Conservation (phyloP, 2,329 filamentous ascomycete species). For the Sarocladium kiliense region DNA sequence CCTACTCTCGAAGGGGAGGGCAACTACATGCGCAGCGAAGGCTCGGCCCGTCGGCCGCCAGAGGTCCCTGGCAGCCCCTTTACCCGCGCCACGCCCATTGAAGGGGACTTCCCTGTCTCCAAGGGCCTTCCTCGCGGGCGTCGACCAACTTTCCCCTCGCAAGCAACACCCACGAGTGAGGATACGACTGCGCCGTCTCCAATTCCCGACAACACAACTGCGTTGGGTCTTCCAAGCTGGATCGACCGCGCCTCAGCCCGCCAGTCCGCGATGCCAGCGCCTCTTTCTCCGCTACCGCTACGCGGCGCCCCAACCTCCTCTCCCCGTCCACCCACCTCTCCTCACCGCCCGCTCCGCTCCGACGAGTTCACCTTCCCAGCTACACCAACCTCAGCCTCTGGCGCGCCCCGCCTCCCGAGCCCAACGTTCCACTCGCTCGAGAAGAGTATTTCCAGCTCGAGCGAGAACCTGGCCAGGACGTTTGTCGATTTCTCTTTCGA, state of each 20-base stretch:
- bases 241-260: constrained; percentile 23
- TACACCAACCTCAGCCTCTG: constrained; percentile 7
- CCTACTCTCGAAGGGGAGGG: constrained; percentile 16
- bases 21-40: constrained; percentile 16
- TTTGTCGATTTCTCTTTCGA: constrained; percentile 25
- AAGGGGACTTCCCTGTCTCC: constrained; percentile 27
- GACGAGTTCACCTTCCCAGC: constrained; percentile 13
- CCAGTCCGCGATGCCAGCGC: constrained; percentile 29
- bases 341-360: constrained; percentile 11
- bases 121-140: constrained; percentile 31
- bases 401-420: constrained; percentile 27
- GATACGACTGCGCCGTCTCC: constrained; percentile 11
- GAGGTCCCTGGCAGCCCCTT: constrained; percentile 10
- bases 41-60: constrained; percentile 11
- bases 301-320: constrained; percentile 10
- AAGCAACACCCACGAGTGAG: constrained; percentile 10
- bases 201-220: neutral
- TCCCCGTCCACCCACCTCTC: constrained; percentile 21
- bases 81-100: constrained; percentile 16
- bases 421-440: constrained; percentile 30
- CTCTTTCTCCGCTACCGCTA: constrained; percentile 26
- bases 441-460: constrained; percentile 26
- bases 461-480: constrained; percentile 23
- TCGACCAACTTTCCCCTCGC: constrained; percentile 13
- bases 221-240: constrained; percentile 19